Evolutionary conservation across 2,329 filamentous ascomycete species (phyloP).

Genomic region (Xylogone sp.): DNA sequence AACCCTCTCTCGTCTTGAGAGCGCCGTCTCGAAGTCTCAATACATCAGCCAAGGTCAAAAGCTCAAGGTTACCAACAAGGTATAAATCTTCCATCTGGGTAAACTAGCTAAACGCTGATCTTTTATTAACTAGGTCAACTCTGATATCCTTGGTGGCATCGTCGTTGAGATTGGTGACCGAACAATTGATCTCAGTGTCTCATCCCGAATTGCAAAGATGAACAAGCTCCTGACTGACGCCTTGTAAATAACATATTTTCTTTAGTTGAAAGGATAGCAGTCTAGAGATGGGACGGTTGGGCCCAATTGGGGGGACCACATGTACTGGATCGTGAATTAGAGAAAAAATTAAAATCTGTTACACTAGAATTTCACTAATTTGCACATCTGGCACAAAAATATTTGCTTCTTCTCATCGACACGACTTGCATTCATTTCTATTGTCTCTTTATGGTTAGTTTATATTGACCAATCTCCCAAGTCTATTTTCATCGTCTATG

Average conservation of each 20-base stretch:
- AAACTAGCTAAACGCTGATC: neutral
- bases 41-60: slow-evolving; percentile 92
- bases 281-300: slow-evolving; percentile 2
- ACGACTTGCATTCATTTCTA: neutral
- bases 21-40: slow-evolving; percentile 81
- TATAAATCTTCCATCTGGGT: slow-evolving; percentile 31
- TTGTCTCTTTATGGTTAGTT: neutral
- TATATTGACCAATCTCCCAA: neutral
- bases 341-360: neutral
- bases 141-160: slow-evolving; percentile 89
- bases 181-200: slow-evolving; percentile 96
- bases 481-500: neutral
- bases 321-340: slow-evolving; percentile 13
- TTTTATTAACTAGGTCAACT: slow-evolving; percentile 71
- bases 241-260: slow-evolving; percentile 66
- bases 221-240: slow-evolving; percentile 98
- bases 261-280: slow-evolving; percentile 24
- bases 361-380: neutral
- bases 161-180: slow-evolving; percentile 96
- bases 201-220: slow-evolving; percentile 92
- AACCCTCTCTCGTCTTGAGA: slow-evolving; percentile 81
- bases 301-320: slow-evolving; percentile 1
- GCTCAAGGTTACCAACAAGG: slow-evolving; percentile 93
- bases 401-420: neutral
- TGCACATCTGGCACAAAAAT: neutral